These are phyloP conservation scores for Hyaloperonospora arabidopsidis DNA, from an alignment of 352 stramenopile genomes.

Conservation along the genomic window DNA sequence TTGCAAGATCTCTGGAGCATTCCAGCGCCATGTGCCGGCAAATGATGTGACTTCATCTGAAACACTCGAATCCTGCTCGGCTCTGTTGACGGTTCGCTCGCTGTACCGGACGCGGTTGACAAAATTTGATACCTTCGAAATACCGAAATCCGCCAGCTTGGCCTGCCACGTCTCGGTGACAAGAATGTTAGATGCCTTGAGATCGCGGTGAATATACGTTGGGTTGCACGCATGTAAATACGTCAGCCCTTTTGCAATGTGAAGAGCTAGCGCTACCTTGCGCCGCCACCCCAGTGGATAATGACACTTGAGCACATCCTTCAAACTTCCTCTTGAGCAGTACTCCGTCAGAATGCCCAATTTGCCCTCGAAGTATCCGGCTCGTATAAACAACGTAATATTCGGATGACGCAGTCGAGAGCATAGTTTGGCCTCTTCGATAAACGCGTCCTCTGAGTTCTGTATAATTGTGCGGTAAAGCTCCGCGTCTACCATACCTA, in stretches of 20 bases:
- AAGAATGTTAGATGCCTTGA: constrained; percentile 68
- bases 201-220: constrained; percentile 68
- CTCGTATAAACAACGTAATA: constrained; percentile 65
- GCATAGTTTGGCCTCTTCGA: constrained; percentile 55
- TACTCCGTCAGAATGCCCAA: constrained; percentile 65
- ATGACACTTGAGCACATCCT: constrained; percentile 57
- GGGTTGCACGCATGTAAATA: constrained; percentile 64
- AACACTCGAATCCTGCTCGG: constrained; percentile 32
- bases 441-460: constrained; percentile 54
- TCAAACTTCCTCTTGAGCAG: constrained; percentile 57
- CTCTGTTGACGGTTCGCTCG: constrained; percentile 27
- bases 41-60: constrained; percentile 57
- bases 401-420: constrained; percentile 56
- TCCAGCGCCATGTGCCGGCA: constrained; percentile 65
- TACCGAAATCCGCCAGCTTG: constrained; percentile 53
- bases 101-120: constrained; percentile 35
- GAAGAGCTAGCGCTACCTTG: constrained; percentile 47
- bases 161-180: constrained; percentile 66
- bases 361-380: constrained; percentile 54
- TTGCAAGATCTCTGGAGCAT: constrained; percentile 55
- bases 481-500: constrained; percentile 33
- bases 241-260: constrained; percentile 59
- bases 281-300: constrained; percentile 51
- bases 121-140: constrained; percentile 44
- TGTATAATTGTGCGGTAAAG: constrained; percentile 68